Base-by-base conservation (phyloP, 2,329 filamentous ascomycete species). In the Aspergillus oerlinghausenensis region DNA sequence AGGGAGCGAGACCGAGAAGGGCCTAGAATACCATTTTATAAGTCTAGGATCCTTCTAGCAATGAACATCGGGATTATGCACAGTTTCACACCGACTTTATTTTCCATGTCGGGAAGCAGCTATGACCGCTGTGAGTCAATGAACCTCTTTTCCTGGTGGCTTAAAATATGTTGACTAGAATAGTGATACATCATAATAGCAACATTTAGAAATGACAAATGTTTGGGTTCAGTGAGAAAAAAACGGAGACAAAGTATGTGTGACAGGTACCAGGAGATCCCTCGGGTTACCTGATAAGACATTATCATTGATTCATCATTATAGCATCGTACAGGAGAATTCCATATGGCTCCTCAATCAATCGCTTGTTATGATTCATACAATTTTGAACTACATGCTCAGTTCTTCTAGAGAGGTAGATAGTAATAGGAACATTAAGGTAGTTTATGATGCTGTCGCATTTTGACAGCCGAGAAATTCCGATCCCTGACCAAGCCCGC, bases 381-480 rank as follows among this genome's bases (percentile, higher is more conserved):
- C 21, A 10, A 19, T 10, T 43, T 43, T 10, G 40, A 43, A 43
- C 8, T 10, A 43, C 3, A 43, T 21, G 40, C 11, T 23, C 21
- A 21, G 4, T 43, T 47, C n/a, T 47, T 25, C 11, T 10, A 47
- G 8, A 23, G 3, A 19, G 17, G 43, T 10, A 47, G n/a, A 25
- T 21, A 19, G 6, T 43, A 21, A 21, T 21, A 8, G 40, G 19
- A 8, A 42, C 9, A 9, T 43, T 10, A 32, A 11, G 28, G 28
- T 29, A 29, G 28, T 29, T 29, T 35, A 35, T 17, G 32, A 14
- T 35, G 32, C 23, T 26, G 10, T 11, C 19, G 19, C 43, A 25
- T 21, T 11, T 14, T 47, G 21, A 10, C 40, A 56, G 62, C 66
- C 64, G 66, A 61, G 50, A 65, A 63, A 58, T 57, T 56, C 67